These are phyloP conservation scores for Amesomyces nigricolor DNA, from an alignment of 2,329 filamentous ascomycete species.

Conservation along the genomic window DNA sequence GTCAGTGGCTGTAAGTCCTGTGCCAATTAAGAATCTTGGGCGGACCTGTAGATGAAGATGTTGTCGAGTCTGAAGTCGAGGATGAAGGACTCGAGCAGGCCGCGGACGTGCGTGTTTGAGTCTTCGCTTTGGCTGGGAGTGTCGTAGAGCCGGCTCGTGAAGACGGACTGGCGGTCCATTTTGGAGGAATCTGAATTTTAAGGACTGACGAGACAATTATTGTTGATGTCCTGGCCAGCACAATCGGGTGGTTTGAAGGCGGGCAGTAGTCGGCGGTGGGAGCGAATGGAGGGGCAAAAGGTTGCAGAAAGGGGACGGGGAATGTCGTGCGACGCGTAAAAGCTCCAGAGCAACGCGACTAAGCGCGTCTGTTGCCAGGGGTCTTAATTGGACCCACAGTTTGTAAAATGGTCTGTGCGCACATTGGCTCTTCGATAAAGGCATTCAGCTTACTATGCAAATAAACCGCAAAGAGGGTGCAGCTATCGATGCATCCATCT, in stretches of 20 bases:
- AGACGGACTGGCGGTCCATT: constrained; percentile 88
- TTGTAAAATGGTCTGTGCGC: constrained; percentile 8
- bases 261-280: background rate
- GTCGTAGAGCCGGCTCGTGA: constrained; percentile 74
- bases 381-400: constrained; percentile 20
- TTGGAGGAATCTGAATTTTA: constrained; percentile 15
- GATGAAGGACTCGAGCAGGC: constrained; percentile 81
- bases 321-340: constrained; percentile 23
- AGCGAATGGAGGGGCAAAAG: constrained; percentile 17
- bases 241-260: background rate
- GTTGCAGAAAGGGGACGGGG: constrained; percentile 18
- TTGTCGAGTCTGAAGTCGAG: constrained; percentile 92
- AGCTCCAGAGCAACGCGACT: constrained; percentile 17
- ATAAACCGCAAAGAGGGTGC: too few species aligned
- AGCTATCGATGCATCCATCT: too few species aligned
- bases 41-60: constrained; percentile 83
- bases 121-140: constrained; percentile 62
- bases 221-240: background rate
- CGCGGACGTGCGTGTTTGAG: constrained; percentile 65
- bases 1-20: constrained; percentile 28
- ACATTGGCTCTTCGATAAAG: background rate
- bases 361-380: constrained; percentile 22
- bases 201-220: background rate
- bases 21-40: background rate
- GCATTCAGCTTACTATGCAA: background rate